These are phyloP conservation scores for Sarocladium brachiariae DNA, from an alignment of 2,329 filamentous ascomycete genomes.

Conservation along the genomic window DNA sequence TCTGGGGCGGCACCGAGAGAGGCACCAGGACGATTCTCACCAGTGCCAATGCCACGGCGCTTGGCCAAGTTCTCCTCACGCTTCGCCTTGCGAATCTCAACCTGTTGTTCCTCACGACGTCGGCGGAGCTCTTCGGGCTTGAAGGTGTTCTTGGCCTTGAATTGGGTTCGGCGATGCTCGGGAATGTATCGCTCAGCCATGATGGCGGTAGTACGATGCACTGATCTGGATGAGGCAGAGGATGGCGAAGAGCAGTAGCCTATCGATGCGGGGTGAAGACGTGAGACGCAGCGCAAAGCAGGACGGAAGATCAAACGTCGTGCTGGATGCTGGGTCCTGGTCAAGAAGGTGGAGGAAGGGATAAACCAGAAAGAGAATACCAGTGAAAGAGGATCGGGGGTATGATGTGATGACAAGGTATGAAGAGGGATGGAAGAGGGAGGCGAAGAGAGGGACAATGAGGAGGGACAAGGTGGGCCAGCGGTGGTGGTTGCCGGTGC, in stretches of 20 bases:
- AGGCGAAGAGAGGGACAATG: background rate
- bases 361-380: slow-evolving; percentile 12
- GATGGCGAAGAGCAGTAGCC: background rate
- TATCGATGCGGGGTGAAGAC: background rate
- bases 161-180: slow-evolving; percentile 97
- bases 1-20: slow-evolving; percentile 83
- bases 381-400: slow-evolving; percentile 11
- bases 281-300: background rate
- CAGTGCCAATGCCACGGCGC: slow-evolving; percentile 84
- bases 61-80: slow-evolving; percentile 98
- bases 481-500: background rate
- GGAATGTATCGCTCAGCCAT: slow-evolving; percentile 99
- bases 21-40: slow-evolving; percentile 72
- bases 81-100: slow-evolving; percentile 98
- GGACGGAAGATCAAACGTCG: background rate
- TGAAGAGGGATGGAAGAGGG: too few relatives aligned
- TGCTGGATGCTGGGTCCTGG: background rate
- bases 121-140: slow-evolving; percentile 98
- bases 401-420: slow-evolving; percentile 7
- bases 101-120: slow-evolving; percentile 97
- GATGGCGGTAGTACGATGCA: slow-evolving; percentile 31
- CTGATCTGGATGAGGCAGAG: slow-evolving; percentile 21
- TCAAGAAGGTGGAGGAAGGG: background rate
- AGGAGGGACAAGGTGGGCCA: slow-evolving; percentile 1
- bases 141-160: slow-evolving; percentile 99